Evolutionary conservation across 2,329 filamentous ascomycete species (phyloP).

Genomic region (Botrytis paeoniae): DNA sequence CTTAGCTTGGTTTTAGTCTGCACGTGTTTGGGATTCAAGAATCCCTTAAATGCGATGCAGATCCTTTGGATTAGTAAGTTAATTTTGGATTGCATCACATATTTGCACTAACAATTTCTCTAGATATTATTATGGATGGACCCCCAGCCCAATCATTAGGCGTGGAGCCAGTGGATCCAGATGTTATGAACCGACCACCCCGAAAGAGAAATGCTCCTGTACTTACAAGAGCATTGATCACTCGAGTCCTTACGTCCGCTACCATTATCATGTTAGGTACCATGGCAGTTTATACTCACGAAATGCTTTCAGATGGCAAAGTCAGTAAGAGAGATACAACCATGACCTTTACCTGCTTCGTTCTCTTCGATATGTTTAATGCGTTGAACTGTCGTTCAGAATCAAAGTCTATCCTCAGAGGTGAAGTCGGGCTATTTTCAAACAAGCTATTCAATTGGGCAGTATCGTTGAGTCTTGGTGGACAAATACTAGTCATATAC

Average conservation of each 20-base stretch:
- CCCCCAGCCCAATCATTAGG: conserved; percentile 95
- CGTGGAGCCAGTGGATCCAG: conserved; percentile 89
- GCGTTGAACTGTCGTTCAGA: conserved; percentile 90
- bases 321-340: conserved; percentile 94
- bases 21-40: conserved; percentile 89
- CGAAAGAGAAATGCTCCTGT: conserved; percentile 84
- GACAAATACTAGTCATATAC: conserved; percentile 90
- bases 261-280: conserved; percentile 90
- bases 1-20: conserved; percentile 88
- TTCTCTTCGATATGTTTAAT: conserved; percentile 99
- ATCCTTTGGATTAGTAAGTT: conserved; percentile 98
- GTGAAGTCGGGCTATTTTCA: conserved; percentile 77
- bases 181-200: conserved; percentile 89
- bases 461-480: conserved; percentile 77
- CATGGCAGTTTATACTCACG: conserved; percentile 83
- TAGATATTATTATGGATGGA: conserved; percentile 99
- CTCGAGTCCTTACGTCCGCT: conserved; percentile 82
- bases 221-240: conserved; percentile 78
- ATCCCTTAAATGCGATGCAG: conserved; percentile 97
- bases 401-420: conserved; percentile 80
- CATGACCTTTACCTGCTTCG: conserved; percentile 99
- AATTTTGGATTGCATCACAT: neutral
- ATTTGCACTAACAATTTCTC: conserved; percentile 20
- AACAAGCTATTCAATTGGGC: conserved; percentile 98
- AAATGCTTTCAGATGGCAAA: conserved; percentile 80